Conservation (phyloP, 768 basidiomycete species). For the Amyloporia xantha region DNA sequence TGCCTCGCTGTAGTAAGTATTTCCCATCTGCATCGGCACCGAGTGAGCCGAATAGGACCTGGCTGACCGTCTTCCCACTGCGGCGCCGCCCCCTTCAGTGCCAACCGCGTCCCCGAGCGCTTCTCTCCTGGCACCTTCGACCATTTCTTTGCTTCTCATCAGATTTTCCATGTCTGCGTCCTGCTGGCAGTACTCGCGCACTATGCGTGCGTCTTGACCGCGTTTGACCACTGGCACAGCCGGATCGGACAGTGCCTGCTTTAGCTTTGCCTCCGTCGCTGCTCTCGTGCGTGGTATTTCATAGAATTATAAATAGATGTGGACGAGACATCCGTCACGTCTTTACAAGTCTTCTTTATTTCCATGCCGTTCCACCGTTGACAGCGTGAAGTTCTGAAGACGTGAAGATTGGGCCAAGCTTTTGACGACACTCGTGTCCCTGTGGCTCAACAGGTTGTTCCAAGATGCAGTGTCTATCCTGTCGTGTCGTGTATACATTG, state of each 20-base stretch:
- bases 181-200: conserved; percentile 65
- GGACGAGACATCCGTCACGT: no score
- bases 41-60: conserved; percentile 1
- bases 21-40: conserved; percentile 2
- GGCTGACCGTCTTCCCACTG: conserved; percentile 1
- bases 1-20: conserved; percentile 72
- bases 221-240: conserved; percentile 54
- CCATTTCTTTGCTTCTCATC: conserved; percentile 74
- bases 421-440: no score
- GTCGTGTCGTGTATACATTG: no score
- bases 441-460: no score
- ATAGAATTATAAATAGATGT: no score
- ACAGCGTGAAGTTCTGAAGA: no score
- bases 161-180: conserved; percentile 84
- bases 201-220: conserved; percentile 49
- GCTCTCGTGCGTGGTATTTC: no score
- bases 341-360: no score
- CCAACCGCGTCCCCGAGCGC: conserved; percentile 76
- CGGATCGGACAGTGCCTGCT: conserved; percentile 11
- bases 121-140: conserved; percentile 75
- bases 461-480: no score
- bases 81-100: conserved; percentile 38
- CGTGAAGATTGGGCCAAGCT: no score
- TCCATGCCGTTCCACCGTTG: no score
- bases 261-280: no score